Conservation (phyloP, 352 stramenopile species). For the Aphanomyces invadans region DNA sequence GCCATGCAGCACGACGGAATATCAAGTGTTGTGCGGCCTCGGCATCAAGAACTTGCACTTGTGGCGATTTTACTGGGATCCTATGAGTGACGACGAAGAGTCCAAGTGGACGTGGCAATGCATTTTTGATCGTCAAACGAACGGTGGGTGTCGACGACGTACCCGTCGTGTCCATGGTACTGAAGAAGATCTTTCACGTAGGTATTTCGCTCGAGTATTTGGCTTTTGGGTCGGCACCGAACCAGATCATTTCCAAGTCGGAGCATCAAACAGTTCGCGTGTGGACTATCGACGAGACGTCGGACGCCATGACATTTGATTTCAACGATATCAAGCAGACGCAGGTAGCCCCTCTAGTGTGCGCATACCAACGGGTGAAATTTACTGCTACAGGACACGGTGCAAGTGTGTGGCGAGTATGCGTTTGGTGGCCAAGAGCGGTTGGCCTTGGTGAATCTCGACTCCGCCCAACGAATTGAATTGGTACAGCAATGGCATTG, state of each 20-base stretch:
- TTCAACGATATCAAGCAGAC: constrained; percentile 51
- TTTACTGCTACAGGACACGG: constrained; percentile 56
- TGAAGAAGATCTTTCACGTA: no score
- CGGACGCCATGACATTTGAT: constrained; percentile 29
- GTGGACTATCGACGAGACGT: constrained; percentile 64
- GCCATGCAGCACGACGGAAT: constrained; percentile 37
- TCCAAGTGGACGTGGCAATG: constrained; percentile 69
- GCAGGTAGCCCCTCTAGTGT: no score
- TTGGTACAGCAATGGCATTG: constrained; percentile 22
- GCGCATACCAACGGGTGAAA: no score
- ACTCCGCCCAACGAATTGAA: constrained; percentile 50
- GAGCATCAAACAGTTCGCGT: constrained; percentile 80
- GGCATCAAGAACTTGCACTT: constrained; percentile 84
- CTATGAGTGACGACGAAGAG: constrained; percentile 24
- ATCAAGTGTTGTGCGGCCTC: constrained; percentile 69
- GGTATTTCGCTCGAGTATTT: constrained; percentile 72
- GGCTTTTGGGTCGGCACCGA: constrained; percentile 44
- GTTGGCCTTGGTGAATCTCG: constrained; percentile 56
- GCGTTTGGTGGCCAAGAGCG: constrained; percentile 64
- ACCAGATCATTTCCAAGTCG: constrained; percentile 78
- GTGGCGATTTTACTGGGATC: constrained; percentile 67
- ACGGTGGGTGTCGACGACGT: constrained; percentile 38
- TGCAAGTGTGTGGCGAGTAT: constrained; percentile 60
- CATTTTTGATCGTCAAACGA: constrained; percentile 81
- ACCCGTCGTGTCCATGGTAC: no score